A percentile compares a stretch with the other conserved stretches of the same genome.
Evolutionary conservation across 441 rosid species (phyloP).

Genomic region (Arabidopsis hybrid): DNA sequence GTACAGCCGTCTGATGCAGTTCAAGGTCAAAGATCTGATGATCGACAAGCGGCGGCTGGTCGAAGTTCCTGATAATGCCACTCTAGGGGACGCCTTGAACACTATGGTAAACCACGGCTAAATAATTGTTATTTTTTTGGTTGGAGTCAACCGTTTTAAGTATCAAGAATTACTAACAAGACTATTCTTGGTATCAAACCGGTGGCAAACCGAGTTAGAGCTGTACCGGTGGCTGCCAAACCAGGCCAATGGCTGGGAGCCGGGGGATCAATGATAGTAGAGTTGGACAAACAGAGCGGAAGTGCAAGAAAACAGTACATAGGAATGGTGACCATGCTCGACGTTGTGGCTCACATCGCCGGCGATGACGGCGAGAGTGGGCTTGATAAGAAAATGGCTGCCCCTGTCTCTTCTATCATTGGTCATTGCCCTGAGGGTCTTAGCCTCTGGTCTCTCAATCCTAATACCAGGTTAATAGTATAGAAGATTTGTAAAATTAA

Average conservation of each 20-base stretch:
- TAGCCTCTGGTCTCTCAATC: slow-evolving; percentile 84
- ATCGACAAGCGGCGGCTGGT: slow-evolving; percentile 29
- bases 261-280: slow-evolving; percentile 83
- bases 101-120: slow-evolving; percentile 27
- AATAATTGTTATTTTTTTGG: not conserved
- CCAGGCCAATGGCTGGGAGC: slow-evolving; percentile 88
- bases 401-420: slow-evolving; percentile 63
- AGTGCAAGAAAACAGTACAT: slow-evolving; percentile 76
- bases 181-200: slow-evolving; percentile 20
- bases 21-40: slow-evolving; percentile 31
- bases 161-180: slow-evolving; percentile 5
- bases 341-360: slow-evolving; percentile 68
- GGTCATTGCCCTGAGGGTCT: slow-evolving; percentile 80
- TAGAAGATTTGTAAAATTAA: not conserved
- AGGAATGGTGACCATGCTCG: slow-evolving; percentile 84
- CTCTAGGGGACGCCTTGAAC: slow-evolving; percentile 72
- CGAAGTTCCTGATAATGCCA: slow-evolving; percentile 71
- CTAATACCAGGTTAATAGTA: slow-evolving; percentile 57
- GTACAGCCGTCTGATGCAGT: slow-evolving; percentile 20
- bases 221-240: slow-evolving; percentile 77
- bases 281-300: slow-evolving; percentile 74
- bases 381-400: slow-evolving; percentile 72
- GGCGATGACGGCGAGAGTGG: slow-evolving; percentile 54
- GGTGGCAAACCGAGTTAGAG: slow-evolving; percentile 66
- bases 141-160: not conserved